These are phyloP conservation scores for Talaromyces stipitatus DNA, from an alignment of 495 filamentous ascomycete genomes.

Conservation along the genomic window DNA sequence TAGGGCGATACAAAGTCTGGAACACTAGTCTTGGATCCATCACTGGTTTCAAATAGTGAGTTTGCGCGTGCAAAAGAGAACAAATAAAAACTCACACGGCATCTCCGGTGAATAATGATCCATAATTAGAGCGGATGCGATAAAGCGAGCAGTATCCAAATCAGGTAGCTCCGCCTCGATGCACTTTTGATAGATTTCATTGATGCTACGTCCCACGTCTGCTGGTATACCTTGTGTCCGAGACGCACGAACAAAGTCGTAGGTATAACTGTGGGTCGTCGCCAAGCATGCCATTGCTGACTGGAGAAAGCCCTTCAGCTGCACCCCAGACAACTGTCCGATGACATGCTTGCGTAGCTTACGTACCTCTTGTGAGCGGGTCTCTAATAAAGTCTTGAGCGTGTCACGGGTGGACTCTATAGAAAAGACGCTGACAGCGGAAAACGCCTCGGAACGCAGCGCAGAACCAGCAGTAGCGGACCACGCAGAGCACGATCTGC, in stretches of 20 bases:
- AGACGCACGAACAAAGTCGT: background rate
- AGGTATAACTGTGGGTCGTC: background rate
- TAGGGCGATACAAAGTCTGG: conserved; percentile 10
- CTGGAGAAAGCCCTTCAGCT: background rate
- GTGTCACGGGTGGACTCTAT: too few species aligned
- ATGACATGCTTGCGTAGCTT: background rate
- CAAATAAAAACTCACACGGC: conserved; percentile 13
- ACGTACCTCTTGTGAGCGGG: too few species aligned
- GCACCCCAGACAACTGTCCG: background rate
- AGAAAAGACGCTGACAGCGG: background rate
- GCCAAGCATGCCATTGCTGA: background rate
- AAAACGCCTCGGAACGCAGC: background rate
- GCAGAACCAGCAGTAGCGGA: background rate
- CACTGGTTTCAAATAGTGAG: conserved; percentile 6
- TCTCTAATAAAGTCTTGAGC: background rate
- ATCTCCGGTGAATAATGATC: conserved; percentile 23
- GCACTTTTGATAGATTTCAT: background rate
- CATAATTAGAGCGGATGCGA: conserved; percentile 23
- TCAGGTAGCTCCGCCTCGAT: background rate
- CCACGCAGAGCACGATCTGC: background rate
- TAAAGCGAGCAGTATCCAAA: conserved; percentile 8
- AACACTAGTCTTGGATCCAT: conserved; percentile 16
- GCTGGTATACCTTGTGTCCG: background rate
- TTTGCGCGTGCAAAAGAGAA: background rate
- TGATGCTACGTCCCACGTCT: background rate